A percentile compares a stretch with the other conserved stretches of the same genome.
Conservation (phyloP, 148 eudicot species). For the Dysphania ambrosioides region DNA sequence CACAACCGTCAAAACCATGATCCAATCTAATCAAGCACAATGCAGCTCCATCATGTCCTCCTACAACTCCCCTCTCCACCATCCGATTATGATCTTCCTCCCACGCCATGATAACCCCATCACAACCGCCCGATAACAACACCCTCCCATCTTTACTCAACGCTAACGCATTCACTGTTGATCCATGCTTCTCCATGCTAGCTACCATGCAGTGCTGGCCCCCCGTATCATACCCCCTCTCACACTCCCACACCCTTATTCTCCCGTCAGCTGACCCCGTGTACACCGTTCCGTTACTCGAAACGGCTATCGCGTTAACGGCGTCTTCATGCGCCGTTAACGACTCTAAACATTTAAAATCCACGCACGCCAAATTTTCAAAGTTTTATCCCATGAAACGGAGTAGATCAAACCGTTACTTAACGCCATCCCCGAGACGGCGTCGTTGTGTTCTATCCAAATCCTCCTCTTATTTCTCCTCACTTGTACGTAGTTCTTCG, state of each 20-base stretch:
- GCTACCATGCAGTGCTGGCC: constrained; percentile 15
- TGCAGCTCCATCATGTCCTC: constrained; percentile 34
- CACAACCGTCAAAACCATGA: no score
- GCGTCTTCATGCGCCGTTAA: constrained; percentile 41
- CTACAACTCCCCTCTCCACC: constrained; percentile 23
- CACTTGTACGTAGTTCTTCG: constrained; percentile 34
- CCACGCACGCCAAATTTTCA: constrained; percentile 35
- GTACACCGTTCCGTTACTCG: constrained; percentile 23
- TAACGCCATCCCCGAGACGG: constrained; percentile 34
- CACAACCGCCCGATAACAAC: constrained; percentile 37
- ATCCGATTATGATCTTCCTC: constrained; percentile 28
- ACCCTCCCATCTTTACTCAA: constrained; percentile 29
- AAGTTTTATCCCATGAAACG: constrained; percentile 42
- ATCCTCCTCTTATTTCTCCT: constrained; percentile 31
- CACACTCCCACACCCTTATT: constrained; percentile 38
- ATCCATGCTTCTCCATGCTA: constrained; percentile 24
- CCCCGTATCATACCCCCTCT: constrained; percentile 17
- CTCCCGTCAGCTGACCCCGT: constrained; percentile 40
- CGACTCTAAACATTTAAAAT: constrained; percentile 36
- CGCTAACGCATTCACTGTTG: constrained; percentile 40
- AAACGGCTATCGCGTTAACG: constrained; percentile 32
- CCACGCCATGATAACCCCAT: constrained; percentile 33
- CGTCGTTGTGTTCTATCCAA: constrained; percentile 44
- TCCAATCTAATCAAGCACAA: constrained; percentile 30
- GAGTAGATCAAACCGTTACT: constrained; percentile 33